Percentiles rank a stretch among this genome's conserved stretches.
phyloP scores from a whole-genome alignment of 1,284 basidiomycete genomes.

The Cystobasidium pallidum region DNA sequence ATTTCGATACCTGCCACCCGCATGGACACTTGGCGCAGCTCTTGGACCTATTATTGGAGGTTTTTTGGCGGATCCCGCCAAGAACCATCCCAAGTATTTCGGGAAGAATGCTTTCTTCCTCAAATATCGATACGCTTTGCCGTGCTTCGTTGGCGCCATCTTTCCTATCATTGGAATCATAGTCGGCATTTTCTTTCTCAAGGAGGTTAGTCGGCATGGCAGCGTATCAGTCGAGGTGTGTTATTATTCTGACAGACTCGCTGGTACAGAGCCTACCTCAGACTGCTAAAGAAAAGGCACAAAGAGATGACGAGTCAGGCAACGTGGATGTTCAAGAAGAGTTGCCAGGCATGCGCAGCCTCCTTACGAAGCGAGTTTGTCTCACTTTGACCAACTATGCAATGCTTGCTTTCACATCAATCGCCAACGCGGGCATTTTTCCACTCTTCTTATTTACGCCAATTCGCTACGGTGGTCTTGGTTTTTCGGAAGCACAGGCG shows the following conservation, averaged over 20 bases:
- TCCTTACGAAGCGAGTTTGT: constrained; percentile 31
- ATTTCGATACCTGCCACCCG: constrained; percentile 49
- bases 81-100: constrained; percentile 52
- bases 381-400: constrained; percentile 40
- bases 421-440: constrained; percentile 45
- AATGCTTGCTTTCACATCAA: constrained; percentile 39
- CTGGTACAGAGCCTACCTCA: constrained; percentile 6
- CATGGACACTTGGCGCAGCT: constrained; percentile 48
- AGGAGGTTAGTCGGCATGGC: constrained; percentile 51
- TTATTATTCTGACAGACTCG: neutral
- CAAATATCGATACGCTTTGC: constrained; percentile 55
- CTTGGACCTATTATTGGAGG: constrained; percentile 49
- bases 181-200: constrained; percentile 54
- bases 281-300: neutral
- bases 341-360: constrained; percentile 26
- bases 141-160: constrained; percentile 54
- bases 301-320: constrained; percentile 12
- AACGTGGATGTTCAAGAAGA: neutral
- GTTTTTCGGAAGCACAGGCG: constrained; percentile 14
- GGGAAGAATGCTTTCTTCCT: constrained; percentile 49
- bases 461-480: constrained; percentile 47
- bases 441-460: constrained; percentile 51
- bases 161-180: constrained; percentile 54
- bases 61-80: constrained; percentile 54
- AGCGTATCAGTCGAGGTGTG: neutral